These are phyloP conservation scores for Salix koriyanagi DNA, from an alignment of 345 rosid species.

Conservation along the genomic window DNA sequence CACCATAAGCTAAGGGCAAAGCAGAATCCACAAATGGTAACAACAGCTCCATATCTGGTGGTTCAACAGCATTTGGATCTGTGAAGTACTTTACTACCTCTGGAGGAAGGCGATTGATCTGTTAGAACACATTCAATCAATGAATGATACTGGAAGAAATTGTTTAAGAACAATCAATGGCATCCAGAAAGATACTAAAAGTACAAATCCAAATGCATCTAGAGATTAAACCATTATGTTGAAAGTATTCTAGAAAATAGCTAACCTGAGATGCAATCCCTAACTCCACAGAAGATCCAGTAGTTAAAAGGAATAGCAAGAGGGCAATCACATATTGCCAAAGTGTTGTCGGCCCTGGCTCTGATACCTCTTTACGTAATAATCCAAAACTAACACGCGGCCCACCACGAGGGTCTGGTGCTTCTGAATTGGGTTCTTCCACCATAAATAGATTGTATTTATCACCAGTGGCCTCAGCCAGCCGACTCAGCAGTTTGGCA, in stretches of 20 bases:
- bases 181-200: conserved; percentile 6
- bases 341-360: conserved; percentile 91
- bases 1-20: conserved; percentile 89
- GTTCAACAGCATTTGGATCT: conserved; percentile 80
- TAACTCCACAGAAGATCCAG: conserved; percentile 86
- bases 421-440: conserved; percentile 92
- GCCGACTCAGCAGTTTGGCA: conserved; percentile 64
- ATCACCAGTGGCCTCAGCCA: conserved; percentile 57
- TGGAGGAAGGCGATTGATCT: conserved; percentile 92
- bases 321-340: conserved; percentile 97
- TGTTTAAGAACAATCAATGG: not conserved
- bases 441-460: conserved; percentile 92
- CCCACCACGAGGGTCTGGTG: conserved; percentile 89
- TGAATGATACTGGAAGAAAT: not conserved
- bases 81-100: conserved; percentile 91
- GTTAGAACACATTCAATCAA: conserved; percentile 24
- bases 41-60: conserved; percentile 83
- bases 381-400: conserved; percentile 91
- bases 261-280: conserved; percentile 94
- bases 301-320: conserved; percentile 71
- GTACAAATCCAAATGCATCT: not conserved
- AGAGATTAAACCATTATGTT: not conserved
- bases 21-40: conserved; percentile 91
- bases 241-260: not conserved
- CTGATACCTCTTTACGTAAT: conserved; percentile 91